phyloP scores from a whole-genome alignment of 208 protist species.

The Acanthamoeba polyphaga region DNA sequence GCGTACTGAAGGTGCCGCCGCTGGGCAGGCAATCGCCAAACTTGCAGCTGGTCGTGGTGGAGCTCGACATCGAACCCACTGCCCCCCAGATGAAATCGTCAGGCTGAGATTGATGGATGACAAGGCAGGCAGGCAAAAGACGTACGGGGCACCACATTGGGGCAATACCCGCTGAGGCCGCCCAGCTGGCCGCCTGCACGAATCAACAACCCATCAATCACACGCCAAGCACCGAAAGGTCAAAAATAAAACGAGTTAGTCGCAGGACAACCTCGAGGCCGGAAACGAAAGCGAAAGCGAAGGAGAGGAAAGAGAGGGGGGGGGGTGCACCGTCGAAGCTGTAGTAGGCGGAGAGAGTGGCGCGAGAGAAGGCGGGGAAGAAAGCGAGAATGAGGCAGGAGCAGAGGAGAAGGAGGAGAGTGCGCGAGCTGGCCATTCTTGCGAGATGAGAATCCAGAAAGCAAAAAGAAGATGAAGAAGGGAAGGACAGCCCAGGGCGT shows the following conservation, averaged over 20 bases:
- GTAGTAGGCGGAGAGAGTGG: conserved; percentile 31
- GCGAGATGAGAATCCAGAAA: too few species aligned
- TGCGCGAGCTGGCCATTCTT: background rate
- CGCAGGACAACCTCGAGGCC: background rate
- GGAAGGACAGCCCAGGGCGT: too few species aligned
- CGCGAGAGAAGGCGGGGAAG: background rate
- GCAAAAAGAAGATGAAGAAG: too few species aligned
- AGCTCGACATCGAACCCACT: background rate
- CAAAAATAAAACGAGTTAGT: background rate
- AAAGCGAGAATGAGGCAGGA: background rate
- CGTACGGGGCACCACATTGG: conserved; percentile 44
- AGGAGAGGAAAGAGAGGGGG: background rate
- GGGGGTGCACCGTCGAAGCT: background rate
- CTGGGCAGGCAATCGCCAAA: background rate
- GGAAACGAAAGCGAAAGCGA: background rate
- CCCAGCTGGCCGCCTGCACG: background rate
- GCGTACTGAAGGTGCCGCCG: background rate
- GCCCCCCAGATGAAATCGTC: background rate
- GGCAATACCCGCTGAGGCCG: conserved; percentile 34
- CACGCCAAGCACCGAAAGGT: background rate
- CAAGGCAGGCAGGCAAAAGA: too few species aligned
- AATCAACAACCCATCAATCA: too few species aligned
- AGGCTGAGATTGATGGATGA: background rate
- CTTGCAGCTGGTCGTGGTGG: conserved; percentile 8
- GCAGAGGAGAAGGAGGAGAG: background rate